Percentiles rank a stretch among this genome's conserved stretches.
These are phyloP conservation scores for Abrus pulchellus DNA, from an alignment of 306 rosid genomes.

Conservation along the genomic window DNA sequence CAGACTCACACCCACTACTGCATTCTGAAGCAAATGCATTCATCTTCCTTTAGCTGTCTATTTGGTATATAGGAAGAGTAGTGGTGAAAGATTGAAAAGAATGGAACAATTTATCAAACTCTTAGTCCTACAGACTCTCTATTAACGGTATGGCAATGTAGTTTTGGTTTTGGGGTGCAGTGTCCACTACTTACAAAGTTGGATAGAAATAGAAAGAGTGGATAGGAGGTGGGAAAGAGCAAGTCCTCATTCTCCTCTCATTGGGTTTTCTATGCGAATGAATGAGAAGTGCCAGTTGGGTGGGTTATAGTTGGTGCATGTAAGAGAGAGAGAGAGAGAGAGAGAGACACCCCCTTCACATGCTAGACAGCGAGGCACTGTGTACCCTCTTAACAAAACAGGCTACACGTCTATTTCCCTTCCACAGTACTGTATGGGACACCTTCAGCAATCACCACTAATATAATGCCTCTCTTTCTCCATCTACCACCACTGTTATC, in stretches of 20 bases:
- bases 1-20: constrained; percentile 90
- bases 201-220: constrained; percentile 41
- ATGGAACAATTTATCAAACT: neutral
- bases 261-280: constrained; percentile 45
- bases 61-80: neutral
- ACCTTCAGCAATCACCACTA: constrained; percentile 9
- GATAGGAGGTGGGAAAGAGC: constrained; percentile 46
- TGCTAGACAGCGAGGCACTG: constrained; percentile 86
- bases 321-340: constrained; percentile 42
- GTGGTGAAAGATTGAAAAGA: constrained; percentile 11
- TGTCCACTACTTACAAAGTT: constrained; percentile 25
- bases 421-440: constrained; percentile 49
- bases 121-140: neutral
- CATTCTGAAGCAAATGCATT: constrained; percentile 77
- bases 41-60: constrained; percentile 51
- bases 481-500: neutral
- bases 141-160: constrained; percentile 45
- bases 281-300: constrained; percentile 66
- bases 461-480: neutral
- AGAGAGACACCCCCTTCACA: constrained; percentile 64
- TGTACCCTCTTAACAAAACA: constrained; percentile 67
- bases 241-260: constrained; percentile 59
- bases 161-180: constrained; percentile 46
- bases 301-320: constrained; percentile 53
- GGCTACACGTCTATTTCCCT: constrained; percentile 68